A percentile compares a stretch with the other conserved stretches of the same genome.
Conservation (phyloP, 2,329 filamentous ascomycete species). For the Grosmannia clavigera region DNA sequence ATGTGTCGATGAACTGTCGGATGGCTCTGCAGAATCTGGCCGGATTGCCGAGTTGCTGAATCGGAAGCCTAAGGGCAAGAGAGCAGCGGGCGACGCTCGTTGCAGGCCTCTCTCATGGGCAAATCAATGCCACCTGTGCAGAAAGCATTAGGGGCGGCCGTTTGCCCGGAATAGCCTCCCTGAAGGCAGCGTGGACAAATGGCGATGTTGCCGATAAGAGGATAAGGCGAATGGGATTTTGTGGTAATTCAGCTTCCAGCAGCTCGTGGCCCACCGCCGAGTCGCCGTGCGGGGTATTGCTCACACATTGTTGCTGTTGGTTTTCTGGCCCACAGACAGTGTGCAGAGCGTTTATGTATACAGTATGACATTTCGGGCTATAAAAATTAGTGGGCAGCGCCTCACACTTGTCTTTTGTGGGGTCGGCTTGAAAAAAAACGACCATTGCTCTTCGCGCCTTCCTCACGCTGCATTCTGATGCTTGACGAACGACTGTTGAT, state of each 20-base stretch:
- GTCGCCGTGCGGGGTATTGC: not conserved
- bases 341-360: not conserved
- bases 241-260: not conserved
- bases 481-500: not conserved
- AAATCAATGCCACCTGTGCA: not conserved
- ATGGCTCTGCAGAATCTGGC: no score
- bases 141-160: not conserved
- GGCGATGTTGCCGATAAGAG: not conserved
- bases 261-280: not conserved
- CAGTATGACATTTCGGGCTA: not conserved
- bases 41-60: not conserved
- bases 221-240: slow-evolving; percentile 10
- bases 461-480: not conserved
- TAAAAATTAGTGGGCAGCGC: not conserved
- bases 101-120: not conserved
- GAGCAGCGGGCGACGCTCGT: not conserved
- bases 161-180: not conserved
- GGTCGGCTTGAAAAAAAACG: not conserved
- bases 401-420: not conserved
- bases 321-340: not conserved
- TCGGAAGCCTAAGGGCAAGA: not conserved
- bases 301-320: not conserved
- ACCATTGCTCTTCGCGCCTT: not conserved
- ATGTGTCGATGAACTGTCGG: no score
- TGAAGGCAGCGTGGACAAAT: not conserved